Conservation (phyloP, 306 rosid species). For the Prunus kanzakura region DNA sequence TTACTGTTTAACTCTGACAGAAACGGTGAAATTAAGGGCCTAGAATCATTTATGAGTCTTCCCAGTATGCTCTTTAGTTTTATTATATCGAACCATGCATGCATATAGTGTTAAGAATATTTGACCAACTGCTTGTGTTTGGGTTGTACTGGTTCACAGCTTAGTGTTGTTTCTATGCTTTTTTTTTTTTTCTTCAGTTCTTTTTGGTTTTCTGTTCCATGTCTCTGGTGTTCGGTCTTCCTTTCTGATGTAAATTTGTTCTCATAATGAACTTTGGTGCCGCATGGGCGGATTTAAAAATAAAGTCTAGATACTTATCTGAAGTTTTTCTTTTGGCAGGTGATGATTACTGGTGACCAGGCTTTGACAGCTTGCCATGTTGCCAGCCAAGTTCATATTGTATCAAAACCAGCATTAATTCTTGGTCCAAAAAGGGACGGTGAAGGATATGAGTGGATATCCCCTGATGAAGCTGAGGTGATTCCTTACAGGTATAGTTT, state of each 20-base stretch:
- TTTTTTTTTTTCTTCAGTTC: not conserved
- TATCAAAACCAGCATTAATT: slow-evolving; percentile 82
- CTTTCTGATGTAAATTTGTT: not conserved
- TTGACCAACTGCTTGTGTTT: not conserved
- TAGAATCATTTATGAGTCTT: not conserved
- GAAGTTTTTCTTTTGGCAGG: slow-evolving; percentile 36
- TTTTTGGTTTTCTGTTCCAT: not conserved
- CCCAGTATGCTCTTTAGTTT: too few relatives aligned
- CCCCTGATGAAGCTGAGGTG: slow-evolving; percentile 79
- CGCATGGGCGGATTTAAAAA: not conserved
- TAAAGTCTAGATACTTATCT: not conserved
- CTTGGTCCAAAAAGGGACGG: slow-evolving; percentile 55
- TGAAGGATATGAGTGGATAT: slow-evolving; percentile 75
- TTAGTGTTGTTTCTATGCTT: not conserved
- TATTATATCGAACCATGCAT: not conserved
- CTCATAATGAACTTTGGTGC: not conserved
- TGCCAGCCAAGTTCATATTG: slow-evolving; percentile 91
- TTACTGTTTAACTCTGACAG: not conserved
- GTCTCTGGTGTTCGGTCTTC: too few relatives aligned
- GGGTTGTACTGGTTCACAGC: not conserved
- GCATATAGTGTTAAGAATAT: not conserved
- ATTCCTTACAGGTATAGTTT: slow-evolving; percentile 60
- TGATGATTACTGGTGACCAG: slow-evolving; percentile 99
- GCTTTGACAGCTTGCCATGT: slow-evolving; percentile 99
- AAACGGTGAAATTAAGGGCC: not conserved